Evolutionary conservation across 371 early-diverging fungal genomes (phyloP), one percentile per base, ranked within the genome.

Genomic region (Encephalitozoon romaleae): DNA sequence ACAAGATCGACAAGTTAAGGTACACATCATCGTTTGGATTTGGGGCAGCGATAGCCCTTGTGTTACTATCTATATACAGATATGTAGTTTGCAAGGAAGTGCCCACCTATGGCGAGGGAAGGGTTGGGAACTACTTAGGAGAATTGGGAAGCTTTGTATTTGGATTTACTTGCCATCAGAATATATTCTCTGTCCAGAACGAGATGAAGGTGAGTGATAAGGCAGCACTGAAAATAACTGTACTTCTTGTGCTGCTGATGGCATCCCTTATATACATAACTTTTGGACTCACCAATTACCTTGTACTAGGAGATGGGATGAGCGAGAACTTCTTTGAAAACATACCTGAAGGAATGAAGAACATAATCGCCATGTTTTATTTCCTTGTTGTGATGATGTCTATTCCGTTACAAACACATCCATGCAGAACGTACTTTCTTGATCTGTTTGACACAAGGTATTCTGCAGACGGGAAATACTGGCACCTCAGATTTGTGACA

Each of bases 111-210:
- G 4, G 9, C 3, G 34, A 9, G 23, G 18, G 18, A 11, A 73
- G 18, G 12, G 25, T 9, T 34, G 4, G 4, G 34, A 63, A 30
- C n/a, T 55, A 49, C 15, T 21, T 74, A 34, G 41, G 26, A 6
- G 71, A 66, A 45, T 30, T 79, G 38, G 54, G 74, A 4, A 30
- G 43, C 47, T 74, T 79, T 74, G 79, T 79, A 1, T 79, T 74
- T 59, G 51, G 74, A 15, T 79, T 70, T 55, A 74, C 79, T 11
- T 79, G 79, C 41, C 79, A 79, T 28, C 79, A 79, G 39, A 74
- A 74, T n/a, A 79, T 79, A 26, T 54, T 79, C 63, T 49, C 70
- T 34, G 43, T 74, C 5, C 79, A 79, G 47, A 79, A 79, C 49
- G 74, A 71, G 21, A 66, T 59, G 47, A 43, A 9, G 25, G 21